Conservation (phyloP, 495 filamentous ascomycete species). For the Tuber borchii region DNA sequence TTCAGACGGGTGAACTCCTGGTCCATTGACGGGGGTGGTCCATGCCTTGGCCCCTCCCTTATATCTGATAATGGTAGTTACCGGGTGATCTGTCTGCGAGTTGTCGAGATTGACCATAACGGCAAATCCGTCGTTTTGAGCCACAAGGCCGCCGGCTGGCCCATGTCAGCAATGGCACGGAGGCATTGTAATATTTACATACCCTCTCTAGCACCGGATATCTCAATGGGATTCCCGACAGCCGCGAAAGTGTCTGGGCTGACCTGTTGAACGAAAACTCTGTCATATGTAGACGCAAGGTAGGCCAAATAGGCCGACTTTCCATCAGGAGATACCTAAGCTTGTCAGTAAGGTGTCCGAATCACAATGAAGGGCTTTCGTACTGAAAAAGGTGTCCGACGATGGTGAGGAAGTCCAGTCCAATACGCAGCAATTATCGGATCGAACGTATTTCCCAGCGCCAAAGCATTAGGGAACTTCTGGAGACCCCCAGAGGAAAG, state of each 20-base stretch:
- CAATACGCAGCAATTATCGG: constrained; percentile 52
- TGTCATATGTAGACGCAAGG: constrained; percentile 48
- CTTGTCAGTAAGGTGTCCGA: not conserved
- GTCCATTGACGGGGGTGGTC: constrained; percentile 51
- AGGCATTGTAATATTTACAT: not conserved
- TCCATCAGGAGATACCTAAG: constrained; percentile 48
- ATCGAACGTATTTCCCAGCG: constrained; percentile 46
- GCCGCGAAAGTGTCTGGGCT: constrained; percentile 47
- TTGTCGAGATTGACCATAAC: constrained; percentile 49
- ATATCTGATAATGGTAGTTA: constrained; percentile 50
- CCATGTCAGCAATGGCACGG: constrained; percentile 1
- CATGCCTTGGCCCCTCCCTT: constrained; percentile 48
- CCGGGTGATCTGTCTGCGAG: constrained; percentile 46
- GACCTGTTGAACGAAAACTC: constrained; percentile 50
- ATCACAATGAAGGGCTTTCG: constrained; percentile 10
- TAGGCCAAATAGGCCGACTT: constrained; percentile 52
- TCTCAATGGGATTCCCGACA: constrained; percentile 46
- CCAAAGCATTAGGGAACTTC: constrained; percentile 47
- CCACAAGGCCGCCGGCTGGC: constrained; percentile 50
- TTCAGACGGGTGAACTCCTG: constrained; percentile 46
- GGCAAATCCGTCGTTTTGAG: constrained; percentile 54
- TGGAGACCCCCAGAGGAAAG: constrained; percentile 34
- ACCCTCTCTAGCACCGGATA: constrained; percentile 47
- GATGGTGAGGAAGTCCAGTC: constrained; percentile 52
- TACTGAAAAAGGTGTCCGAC: constrained; percentile 50